A percentile compares a stretch with the other conserved stretches of the same genome.
phyloP scores from a whole-genome alignment of 2,329 filamentous ascomycete genomes.

The Delphinella strobiligena region DNA sequence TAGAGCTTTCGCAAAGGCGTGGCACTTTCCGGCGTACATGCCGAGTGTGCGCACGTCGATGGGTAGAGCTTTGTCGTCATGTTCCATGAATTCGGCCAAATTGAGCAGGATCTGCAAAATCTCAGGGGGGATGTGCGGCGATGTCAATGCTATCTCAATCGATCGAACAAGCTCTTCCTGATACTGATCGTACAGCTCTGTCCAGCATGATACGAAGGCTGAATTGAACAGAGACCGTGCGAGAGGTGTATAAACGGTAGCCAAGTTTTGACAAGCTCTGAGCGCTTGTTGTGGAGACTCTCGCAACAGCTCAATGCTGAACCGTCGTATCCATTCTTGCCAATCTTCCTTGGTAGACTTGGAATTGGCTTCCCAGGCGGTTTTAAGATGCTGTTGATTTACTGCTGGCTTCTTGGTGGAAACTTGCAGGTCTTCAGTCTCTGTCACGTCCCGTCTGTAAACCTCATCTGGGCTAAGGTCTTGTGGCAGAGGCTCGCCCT shows the following conservation, averaged over 20 bases:
- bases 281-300: constrained; percentile 95
- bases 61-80: constrained; percentile 94
- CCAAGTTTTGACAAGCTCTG: constrained; percentile 81
- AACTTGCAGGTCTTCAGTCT: constrained; percentile 65
- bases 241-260: constrained; percentile 80
- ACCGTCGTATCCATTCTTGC: constrained; percentile 96
- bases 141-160: constrained; percentile 90
- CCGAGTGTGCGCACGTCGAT: constrained; percentile 94
- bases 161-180: constrained; percentile 93
- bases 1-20: constrained; percentile 93
- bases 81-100: constrained; percentile 98
- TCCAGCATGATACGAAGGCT: constrained; percentile 98
- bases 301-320: constrained; percentile 87
- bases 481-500: constrained; percentile 88
- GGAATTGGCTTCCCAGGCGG: constrained; percentile 91
- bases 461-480: constrained; percentile 79
- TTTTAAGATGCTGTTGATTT: constrained; percentile 93
- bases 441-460: constrained; percentile 46
- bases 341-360: constrained; percentile 98
- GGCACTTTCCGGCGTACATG: constrained; percentile 88
- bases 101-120: constrained; percentile 89
- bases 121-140: constrained; percentile 89
- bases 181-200: constrained; percentile 90
- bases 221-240: constrained; percentile 96
- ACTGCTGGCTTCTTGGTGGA: constrained; percentile 89